A percentile compares a stretch with the other conserved stretches of the same genome.
Conservation (phyloP, 2,329 filamentous ascomycete species). For the Colletotrichum cuscutae region DNA sequence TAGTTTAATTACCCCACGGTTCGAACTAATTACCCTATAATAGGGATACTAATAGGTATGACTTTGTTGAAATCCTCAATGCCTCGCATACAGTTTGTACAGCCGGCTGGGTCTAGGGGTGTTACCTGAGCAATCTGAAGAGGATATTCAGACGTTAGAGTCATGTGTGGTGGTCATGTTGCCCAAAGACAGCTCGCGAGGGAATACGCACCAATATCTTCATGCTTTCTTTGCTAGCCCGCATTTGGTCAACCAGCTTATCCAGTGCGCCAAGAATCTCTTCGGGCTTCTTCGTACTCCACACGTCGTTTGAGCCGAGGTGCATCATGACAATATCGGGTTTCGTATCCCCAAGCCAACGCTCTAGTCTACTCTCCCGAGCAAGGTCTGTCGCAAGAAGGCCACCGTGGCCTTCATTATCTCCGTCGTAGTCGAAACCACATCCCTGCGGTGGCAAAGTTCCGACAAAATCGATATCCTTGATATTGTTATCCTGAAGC, state of each 20-base stretch:
- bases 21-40: no score
- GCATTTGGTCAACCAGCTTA: slow-evolving; percentile 52
- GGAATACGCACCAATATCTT: not conserved
- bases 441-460: slow-evolving; percentile 46
- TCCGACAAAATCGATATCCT: slow-evolving; percentile 48
- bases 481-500: slow-evolving; percentile 43
- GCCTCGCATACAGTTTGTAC: not conserved
- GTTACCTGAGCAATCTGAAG: not conserved
- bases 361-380: slow-evolving; percentile 47
- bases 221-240: slow-evolving; percentile 49
- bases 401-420: slow-evolving; percentile 57
- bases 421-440: slow-evolving; percentile 46
- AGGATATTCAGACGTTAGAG: not conserved
- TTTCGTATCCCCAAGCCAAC: slow-evolving; percentile 49
- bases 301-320: slow-evolving; percentile 55
- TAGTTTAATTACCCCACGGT: no score
- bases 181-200: no score
- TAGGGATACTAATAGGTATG: no score
- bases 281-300: slow-evolving; percentile 44
- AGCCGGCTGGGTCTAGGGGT: no score
- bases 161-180: no score
- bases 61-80: not conserved
- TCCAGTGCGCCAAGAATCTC: slow-evolving; percentile 50
- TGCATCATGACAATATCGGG: slow-evolving; percentile 59
- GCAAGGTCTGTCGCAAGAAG: slow-evolving; percentile 51